Evolutionary conservation across 768 basidiomycete genomes (phyloP).

Genomic region (Mycena galopus): DNA sequence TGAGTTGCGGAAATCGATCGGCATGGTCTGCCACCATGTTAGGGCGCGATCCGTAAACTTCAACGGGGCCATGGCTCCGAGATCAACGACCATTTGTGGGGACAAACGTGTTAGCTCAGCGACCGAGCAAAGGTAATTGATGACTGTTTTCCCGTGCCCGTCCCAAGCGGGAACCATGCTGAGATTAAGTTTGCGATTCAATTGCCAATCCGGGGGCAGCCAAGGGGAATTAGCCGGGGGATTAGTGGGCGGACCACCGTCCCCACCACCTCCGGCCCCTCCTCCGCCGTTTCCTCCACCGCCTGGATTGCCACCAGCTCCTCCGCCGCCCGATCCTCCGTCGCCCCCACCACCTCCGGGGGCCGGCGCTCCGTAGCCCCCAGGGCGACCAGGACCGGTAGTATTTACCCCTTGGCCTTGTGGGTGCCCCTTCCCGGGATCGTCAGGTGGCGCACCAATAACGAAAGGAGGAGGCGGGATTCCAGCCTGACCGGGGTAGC

Average conservation of each 20-base stretch:
- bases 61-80: neutral
- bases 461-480: neutral
- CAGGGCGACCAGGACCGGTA: too few species aligned
- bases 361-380: neutral
- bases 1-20: too few species aligned
- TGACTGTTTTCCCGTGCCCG: too few species aligned
- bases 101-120: too few species aligned
- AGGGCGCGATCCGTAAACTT: neutral
- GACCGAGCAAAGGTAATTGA: too few species aligned
- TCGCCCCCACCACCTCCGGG: neutral
- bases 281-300: neutral
- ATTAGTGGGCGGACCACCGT: neutral
- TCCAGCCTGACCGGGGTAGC: neutral
- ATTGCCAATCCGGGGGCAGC: neutral
- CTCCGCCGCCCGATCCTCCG: neutral
- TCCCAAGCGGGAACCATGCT: too few species aligned
- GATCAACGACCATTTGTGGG: neutral
- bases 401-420: too few species aligned
- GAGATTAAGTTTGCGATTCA: neutral
- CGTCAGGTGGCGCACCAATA: neutral
- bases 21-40: neutral
- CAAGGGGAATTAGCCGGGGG: neutral
- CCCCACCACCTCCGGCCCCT: neutral
- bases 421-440: neutral
- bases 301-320: neutral